Evolutionary conservation across 345 rosid species (phyloP), one percentile per base, ranked within the genome.

Genomic region (Abelmoschus esculentus): DNA sequence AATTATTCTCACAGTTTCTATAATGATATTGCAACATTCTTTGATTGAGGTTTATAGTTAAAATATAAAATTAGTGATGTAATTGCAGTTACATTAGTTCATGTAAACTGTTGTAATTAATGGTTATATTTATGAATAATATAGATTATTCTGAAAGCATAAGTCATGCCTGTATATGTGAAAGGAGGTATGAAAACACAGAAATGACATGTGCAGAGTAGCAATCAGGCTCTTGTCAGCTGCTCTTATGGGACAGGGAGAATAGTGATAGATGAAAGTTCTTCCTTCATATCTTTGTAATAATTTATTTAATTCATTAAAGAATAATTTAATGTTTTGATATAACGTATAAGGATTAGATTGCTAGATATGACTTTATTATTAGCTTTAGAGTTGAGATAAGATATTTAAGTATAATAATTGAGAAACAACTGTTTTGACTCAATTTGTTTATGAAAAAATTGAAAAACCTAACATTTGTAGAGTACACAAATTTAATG

Each of bases 91-190:
- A 70, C 13, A 61, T 52, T 36, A 78, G 34, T 67, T 40, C 36
- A 38, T 60, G 2, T 54, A 15, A 53, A 49, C 0, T 2, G n/a
- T 29, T 10, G 38, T 29, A 60, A 34, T 12, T 49, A 49, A 13
- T 49, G 13, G 17, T 28, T 31, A 31, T 31, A 3, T 31, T 31
- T 1, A 31, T 31, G n/a, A 34, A 34, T 26, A 8, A 55, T 53
- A 50, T 42, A 26, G 61, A 17, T 28, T 34, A 7, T 60, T 75
- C 66, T 79, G 87, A 70, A 72, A 66, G 80, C 66, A 82, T 73
- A 59, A 57, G 79, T 22, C 28, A 59, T 60, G 70, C 62, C 58
- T 74, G 76, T 83, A 79, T 83, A 84, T 86, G 87, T 79, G 79
- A 44, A 44, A n/a, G n/a, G n/a, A 19, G 73, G 67, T 71, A 69